A percentile compares a stretch with the other conserved stretches of the same genome.
Conservation (phyloP, 495 filamentous ascomycete species). For the Friedmanniomyces simplex region DNA sequence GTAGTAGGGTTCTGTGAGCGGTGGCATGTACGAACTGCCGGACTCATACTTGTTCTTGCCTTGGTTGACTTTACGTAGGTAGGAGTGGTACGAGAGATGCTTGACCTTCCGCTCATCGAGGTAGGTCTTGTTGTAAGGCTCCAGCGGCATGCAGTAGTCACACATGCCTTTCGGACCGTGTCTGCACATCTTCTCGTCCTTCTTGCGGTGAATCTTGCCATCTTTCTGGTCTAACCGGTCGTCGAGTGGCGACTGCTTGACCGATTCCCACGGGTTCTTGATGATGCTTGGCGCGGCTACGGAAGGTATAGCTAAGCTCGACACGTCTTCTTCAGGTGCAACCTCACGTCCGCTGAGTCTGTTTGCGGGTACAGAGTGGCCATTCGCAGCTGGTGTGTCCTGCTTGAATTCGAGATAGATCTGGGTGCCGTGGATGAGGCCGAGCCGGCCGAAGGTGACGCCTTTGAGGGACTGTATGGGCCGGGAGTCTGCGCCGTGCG, state of each 20-base stretch:
- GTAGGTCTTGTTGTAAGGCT: conserved; percentile 82
- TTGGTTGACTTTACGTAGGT: conserved; percentile 88
- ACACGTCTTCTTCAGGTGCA: conserved; percentile 53
- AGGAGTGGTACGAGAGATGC: conserved; percentile 89
- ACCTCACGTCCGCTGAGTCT: conserved; percentile 72
- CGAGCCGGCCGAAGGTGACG: conserved; percentile 58
- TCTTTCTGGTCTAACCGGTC: conserved; percentile 76
- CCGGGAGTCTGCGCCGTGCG: conserved; percentile 63
- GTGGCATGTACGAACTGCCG: conserved; percentile 87
- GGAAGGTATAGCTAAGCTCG: conserved; percentile 44
- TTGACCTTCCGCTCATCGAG: conserved; percentile 96
- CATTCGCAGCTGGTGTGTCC: conserved; percentile 40
- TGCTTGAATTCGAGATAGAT: conserved; percentile 74
- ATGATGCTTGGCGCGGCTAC: conserved; percentile 45
- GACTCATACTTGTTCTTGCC: conserved; percentile 92
- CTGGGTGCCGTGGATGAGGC: conserved; percentile 75
- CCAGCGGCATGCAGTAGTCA: conserved; percentile 97
- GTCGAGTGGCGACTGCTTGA: conserved; percentile 77
- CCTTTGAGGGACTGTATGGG: conserved; percentile 54
- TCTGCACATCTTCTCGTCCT: conserved; percentile 81
- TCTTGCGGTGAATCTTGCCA: conserved; percentile 76
- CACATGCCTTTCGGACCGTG: conserved; percentile 98
- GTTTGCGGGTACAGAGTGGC: conserved; percentile 27
- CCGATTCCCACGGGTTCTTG: conserved; percentile 88
- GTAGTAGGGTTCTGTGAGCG: conserved; percentile 87